phyloP scores from a whole-genome alignment of 2,329 filamentous ascomycete genomes.

The Penicillium sp. region DNA sequence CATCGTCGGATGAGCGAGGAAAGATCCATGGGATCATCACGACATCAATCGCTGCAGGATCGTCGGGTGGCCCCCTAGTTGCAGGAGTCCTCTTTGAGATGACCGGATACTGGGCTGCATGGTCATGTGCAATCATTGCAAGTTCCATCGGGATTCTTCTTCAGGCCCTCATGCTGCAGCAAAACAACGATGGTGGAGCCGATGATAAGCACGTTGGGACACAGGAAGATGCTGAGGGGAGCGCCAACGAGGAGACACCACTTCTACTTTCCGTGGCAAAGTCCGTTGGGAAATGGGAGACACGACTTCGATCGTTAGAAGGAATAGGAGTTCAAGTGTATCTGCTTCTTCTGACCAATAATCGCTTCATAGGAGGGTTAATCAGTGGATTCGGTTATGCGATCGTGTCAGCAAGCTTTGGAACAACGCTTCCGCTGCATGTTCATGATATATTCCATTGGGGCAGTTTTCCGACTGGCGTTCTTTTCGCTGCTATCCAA shows the following conservation, averaged over 20 bases:
- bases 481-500: slow-evolving; percentile 62
- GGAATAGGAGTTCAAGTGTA: not conserved
- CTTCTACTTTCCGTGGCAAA: not conserved
- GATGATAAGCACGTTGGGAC: not conserved
- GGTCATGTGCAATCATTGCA: slow-evolving; percentile 30
- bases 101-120: slow-evolving; percentile 35
- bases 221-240: not conserved
- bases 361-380: slow-evolving; percentile 48
- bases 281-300: not conserved
- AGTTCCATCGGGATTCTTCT: slow-evolving; percentile 33
- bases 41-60: slow-evolving; percentile 30
- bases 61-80: slow-evolving; percentile 31
- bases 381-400: slow-evolving; percentile 53
- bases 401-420: slow-evolving; percentile 58
- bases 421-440: slow-evolving; percentile 61
- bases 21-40: slow-evolving; percentile 22
- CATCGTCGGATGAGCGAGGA: not conserved
- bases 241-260: not conserved
- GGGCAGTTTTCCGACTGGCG: slow-evolving; percentile 58
- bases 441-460: slow-evolving; percentile 58
- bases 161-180: slow-evolving; percentile 29
- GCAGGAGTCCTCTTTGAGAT: slow-evolving; percentile 33
- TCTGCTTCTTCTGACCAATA: slow-evolving; percentile 22
- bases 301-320: not conserved
- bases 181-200: not conserved